Evolutionary conservation across 352 stramenopile genomes (phyloP).

Genomic region (Phytopythium ostracodes): DNA sequence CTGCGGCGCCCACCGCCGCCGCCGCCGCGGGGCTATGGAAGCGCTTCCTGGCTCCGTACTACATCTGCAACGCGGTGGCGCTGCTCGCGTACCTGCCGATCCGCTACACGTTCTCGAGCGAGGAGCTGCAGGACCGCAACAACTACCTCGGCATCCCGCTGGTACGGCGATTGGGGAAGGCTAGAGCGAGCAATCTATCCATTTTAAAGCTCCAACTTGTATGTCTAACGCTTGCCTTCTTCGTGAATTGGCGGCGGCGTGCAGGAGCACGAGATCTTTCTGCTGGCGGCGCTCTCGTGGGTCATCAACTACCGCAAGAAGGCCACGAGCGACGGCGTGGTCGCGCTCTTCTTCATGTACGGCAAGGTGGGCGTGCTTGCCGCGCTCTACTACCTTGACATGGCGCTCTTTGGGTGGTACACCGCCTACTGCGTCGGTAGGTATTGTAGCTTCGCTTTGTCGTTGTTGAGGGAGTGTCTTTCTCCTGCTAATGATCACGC

Average conservation of each 20-base stretch:
- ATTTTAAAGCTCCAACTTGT: background rate
- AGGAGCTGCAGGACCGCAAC: constrained; percentile 41
- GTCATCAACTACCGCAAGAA: constrained; percentile 78
- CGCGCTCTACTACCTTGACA: constrained; percentile 66
- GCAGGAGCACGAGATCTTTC: constrained; percentile 68
- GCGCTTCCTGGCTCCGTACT: constrained; percentile 71
- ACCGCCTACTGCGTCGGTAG: constrained; percentile 55
- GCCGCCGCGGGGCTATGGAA: constrained; percentile 20
- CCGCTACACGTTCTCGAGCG: constrained; percentile 34
- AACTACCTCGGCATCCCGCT: constrained; percentile 61
- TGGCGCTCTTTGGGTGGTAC: constrained; percentile 58
- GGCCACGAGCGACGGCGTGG: constrained; percentile 54
- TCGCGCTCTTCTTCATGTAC: constrained; percentile 70
- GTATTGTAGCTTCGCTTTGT: background rate
- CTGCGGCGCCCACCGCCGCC: background rate
- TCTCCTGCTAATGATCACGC: too few species aligned
- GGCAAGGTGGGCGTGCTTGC: constrained; percentile 57
- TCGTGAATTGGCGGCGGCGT: background rate
- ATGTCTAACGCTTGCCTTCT: background rate
- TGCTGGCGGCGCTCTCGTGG: constrained; percentile 50
- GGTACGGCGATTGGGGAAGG: constrained; percentile 11
- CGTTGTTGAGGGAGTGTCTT: too few species aligned
- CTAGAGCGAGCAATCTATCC: background rate
- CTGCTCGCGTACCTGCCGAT: constrained; percentile 56
- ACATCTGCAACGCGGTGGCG: constrained; percentile 50